phyloP scores from a whole-genome alignment of 1,284 basidiomycete species.

The Afroboletus lepidellus region DNA sequence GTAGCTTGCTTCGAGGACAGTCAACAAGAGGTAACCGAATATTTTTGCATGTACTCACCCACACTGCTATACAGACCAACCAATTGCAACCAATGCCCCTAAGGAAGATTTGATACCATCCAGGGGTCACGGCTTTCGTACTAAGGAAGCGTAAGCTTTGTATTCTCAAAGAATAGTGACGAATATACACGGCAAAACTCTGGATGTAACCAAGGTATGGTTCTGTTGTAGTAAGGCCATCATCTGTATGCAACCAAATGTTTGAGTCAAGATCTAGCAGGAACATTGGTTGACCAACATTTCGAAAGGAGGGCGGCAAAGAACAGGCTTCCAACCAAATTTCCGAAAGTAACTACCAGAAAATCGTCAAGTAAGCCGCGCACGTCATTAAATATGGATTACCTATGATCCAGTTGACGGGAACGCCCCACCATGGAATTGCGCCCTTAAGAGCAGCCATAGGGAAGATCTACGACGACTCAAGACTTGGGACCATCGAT shows the following conservation, averaged over 20 bases:
- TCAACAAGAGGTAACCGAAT: conserved; percentile 2
- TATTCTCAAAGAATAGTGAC: not conserved
- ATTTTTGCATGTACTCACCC: conserved; percentile 45
- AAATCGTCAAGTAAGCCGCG: conserved; percentile 1
- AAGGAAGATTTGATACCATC: conserved; percentile 74
- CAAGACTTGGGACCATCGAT: not conserved
- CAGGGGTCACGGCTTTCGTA: conserved; percentile 60
- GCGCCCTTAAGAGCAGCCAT: conserved; percentile 63
- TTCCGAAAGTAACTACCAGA: conserved; percentile 62
- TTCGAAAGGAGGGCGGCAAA: conserved; percentile 67
- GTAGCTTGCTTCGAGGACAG: conserved; percentile 56
- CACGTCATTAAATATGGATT: not conserved
- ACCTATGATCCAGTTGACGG: conserved; percentile 69
- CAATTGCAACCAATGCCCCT: conserved; percentile 79
- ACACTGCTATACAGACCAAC: conserved; percentile 76
- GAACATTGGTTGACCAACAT: conserved; percentile 42
- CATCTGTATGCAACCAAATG: conserved; percentile 38
- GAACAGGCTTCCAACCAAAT: conserved; percentile 69
- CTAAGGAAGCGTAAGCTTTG: conserved; percentile 34
- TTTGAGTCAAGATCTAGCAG: not conserved
- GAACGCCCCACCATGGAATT: conserved; percentile 67
- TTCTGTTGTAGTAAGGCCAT: conserved; percentile 53
- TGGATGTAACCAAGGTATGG: conserved; percentile 58
- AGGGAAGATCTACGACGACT: conserved; percentile 51
- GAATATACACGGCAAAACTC: conserved; percentile 52